Conservation (phyloP, 176 grass and related monocot species). For the Bromus sterilis region DNA sequence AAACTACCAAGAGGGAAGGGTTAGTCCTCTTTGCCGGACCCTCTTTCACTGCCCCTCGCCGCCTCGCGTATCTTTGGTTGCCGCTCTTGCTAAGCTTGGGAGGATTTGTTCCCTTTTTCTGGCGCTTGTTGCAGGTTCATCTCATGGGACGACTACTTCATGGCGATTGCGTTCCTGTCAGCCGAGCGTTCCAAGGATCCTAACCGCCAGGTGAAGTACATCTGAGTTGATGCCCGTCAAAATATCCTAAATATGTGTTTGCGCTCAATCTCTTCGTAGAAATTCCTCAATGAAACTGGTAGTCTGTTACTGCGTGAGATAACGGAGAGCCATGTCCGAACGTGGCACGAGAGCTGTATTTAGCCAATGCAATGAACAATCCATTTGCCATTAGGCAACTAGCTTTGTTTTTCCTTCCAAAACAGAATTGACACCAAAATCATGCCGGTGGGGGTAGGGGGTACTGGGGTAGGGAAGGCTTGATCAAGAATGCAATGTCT, state of each 20-base stretch:
- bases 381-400: neutral
- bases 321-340: neutral
- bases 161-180: conserved; percentile 96
- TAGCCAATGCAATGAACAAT: neutral
- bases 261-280: conserved; percentile 3
- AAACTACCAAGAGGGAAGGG: conserved; percentile 70
- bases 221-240: neutral
- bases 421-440: neutral
- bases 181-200: conserved; percentile 95
- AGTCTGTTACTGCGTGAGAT: neutral
- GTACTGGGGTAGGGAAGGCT: neutral
- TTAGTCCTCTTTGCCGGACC: neutral
- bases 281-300: conserved; percentile 17
- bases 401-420: neutral
- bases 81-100: neutral
- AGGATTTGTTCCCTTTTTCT: neutral
- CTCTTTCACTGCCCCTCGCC: neutral
- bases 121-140: conserved; percentile 54
- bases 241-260: neutral
- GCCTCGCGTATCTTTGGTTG: conserved; percentile 1
- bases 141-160: conserved; percentile 98
- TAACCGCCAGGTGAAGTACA: conserved; percentile 64
- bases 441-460: no score
- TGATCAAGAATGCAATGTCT: neutral
- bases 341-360: neutral